Evolutionary conservation across 2,329 filamentous ascomycete genomes (phyloP), one percentile per base, ranked within the genome.

Genomic region (Macrophomina phaseolina): DNA sequence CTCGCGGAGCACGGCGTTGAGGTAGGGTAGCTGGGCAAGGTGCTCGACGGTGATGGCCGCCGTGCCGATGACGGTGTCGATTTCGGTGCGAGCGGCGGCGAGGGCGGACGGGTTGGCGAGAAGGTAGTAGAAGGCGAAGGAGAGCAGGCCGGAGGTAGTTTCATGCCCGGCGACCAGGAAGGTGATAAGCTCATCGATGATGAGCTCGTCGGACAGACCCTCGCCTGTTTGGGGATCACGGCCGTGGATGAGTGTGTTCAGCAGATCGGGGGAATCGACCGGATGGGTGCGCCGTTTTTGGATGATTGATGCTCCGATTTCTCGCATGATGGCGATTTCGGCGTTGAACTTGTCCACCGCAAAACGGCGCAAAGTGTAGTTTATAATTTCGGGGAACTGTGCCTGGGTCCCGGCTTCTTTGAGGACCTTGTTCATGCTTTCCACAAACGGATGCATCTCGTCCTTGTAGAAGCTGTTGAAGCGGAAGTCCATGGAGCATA

Each of bases 391-490:
- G 2, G 83, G 85, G 16, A 85, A 82, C 67, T 77, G 78, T 11
- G 83, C 76, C 38, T 87, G 82, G 8, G 77, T 79, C 38, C 84
- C 86, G 5, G 83, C 85, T 68, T 89, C 87, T 12, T 76, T 72
- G 1, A 93, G 79, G 64, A 90, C 86, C n/a, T 83, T 82, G 1
- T 82, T 82, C 90, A 93, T 92, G 40, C 89, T 86, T 52, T 83
- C 76, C 46, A 92, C 83, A 71, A 93, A 93, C 0, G 90, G 90
- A 70, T 93, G 91, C 75, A 90, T 80, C 8, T 87, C 6, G 1
- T 91, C 85, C 34, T 83, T 82, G 73, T 93, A 93, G 77, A 89
- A 92, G 1, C 86, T 89, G 77, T 93, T 93, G 82, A 93, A 93
- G 18, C 90, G 87, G 67, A 84, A 90, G 45, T 86, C 86, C 87